These are phyloP conservation scores for Pseudozyma hubeiensis DNA, from an alignment of 1,284 basidiomycete species.

Conservation along the genomic window DNA sequence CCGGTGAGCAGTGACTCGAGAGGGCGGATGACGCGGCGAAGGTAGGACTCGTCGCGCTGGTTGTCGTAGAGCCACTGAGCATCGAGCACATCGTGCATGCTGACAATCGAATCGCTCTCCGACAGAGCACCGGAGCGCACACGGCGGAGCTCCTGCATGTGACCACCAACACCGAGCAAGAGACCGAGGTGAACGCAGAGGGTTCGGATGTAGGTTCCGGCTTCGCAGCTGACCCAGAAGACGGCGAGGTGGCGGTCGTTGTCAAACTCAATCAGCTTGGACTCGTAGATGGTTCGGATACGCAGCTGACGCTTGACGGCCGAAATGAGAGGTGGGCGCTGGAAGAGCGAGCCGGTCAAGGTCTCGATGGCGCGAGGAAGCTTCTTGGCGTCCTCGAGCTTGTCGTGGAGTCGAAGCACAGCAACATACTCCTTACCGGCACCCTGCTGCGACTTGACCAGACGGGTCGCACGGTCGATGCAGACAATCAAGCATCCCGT, in stretches of 20 bases:
- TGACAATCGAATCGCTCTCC: slow-evolving; percentile 98
- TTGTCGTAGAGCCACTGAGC: slow-evolving; percentile 99
- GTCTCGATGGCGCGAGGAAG: slow-evolving; percentile 95
- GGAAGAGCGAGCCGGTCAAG: slow-evolving; percentile 96
- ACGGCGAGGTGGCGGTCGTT: slow-evolving; percentile 96
- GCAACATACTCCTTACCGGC: slow-evolving; percentile 99
- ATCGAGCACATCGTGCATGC: slow-evolving; percentile 99
- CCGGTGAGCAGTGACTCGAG: slow-evolving; percentile 93
- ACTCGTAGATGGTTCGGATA: slow-evolving; percentile 96
- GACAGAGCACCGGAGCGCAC: slow-evolving; percentile 95
- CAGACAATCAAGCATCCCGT: slow-evolving; percentile 99
- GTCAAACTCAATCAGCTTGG: slow-evolving; percentile 95
- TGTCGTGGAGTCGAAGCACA: slow-evolving; percentile 90
- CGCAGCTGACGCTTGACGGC: slow-evolving; percentile 99
- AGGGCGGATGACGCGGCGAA: slow-evolving; percentile 92
- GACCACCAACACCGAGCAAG: slow-evolving; percentile 93
- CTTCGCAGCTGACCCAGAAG: slow-evolving; percentile 99
- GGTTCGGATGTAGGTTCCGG: slow-evolving; percentile 98
- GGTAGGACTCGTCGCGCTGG: slow-evolving; percentile 97
- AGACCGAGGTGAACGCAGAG: slow-evolving; percentile 97
- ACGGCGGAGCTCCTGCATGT: slow-evolving; percentile 98
- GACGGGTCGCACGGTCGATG: slow-evolving; percentile 97
- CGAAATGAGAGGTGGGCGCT: slow-evolving; percentile 97
- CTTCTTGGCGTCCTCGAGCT: slow-evolving; percentile 82
- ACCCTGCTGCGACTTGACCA: slow-evolving; percentile 99